Conservation (phyloP, 257 asterid species). For the Nicotiana attenuata region DNA sequence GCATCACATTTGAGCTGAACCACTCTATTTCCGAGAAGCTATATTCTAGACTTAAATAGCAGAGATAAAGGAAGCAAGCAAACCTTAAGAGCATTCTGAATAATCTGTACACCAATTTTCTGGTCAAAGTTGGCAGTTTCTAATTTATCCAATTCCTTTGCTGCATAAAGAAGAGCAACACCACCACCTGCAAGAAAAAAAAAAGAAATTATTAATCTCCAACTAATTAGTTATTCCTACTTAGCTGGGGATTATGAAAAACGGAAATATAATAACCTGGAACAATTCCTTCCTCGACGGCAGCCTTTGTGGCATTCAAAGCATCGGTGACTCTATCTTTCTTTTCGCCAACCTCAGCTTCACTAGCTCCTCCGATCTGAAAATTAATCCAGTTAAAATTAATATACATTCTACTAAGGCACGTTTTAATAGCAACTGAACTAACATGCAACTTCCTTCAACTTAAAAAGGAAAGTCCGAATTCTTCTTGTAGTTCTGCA, state of each 20-base stretch:
- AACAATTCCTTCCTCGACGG: constrained; percentile 95
- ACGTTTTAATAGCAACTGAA: not conserved
- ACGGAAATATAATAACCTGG: constrained; percentile 40
- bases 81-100: constrained; percentile 93
- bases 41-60: not conserved
- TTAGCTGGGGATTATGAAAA: not conserved
- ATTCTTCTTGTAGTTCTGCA: not conserved
- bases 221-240: not conserved
- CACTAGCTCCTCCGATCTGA: constrained; percentile 98
- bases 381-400: not conserved
- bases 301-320: constrained; percentile 93
- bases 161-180: constrained; percentile 79
- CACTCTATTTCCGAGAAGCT: not conserved
- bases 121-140: constrained; percentile 84
- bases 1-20: not conserved
- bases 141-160: constrained; percentile 70
- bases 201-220: not conserved
- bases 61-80: not conserved
- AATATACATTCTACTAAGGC: not conserved
- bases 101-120: constrained; percentile 88
- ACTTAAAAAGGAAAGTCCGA: not conserved
- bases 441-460: not conserved
- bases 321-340: constrained; percentile 96
- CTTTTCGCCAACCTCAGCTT: constrained; percentile 89
- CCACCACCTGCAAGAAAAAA: constrained; percentile 59